Percentiles rank a stretch among this genome's conserved stretches.
Evolutionary conservation across 441 rosid genomes (phyloP).

Genomic region (Breynia disticha): DNA sequence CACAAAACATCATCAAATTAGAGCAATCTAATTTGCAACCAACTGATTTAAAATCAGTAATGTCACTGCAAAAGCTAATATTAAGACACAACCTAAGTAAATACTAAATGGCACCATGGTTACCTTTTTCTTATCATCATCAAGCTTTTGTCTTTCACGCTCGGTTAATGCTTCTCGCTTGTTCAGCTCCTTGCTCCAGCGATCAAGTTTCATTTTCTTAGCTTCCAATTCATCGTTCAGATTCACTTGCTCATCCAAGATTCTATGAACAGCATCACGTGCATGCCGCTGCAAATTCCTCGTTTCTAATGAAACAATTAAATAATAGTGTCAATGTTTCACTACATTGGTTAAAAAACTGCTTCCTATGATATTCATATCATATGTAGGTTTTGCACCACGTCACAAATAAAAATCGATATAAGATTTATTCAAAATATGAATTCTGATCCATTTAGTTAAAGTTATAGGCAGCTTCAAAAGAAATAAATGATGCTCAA

Average conservation of each 20-base stretch:
- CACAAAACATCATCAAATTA: constrained; percentile 2
- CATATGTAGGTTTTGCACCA: no score
- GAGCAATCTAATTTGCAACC: background rate
- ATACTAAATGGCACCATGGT: background rate
- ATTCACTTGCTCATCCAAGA: constrained; percentile 54
- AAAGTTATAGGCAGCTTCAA: background rate
- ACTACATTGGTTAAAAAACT: background rate
- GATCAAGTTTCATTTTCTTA: constrained; percentile 44
- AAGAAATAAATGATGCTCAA: background rate
- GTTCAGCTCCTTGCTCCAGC: constrained; percentile 46
- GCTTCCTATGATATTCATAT: no score
- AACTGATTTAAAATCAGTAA: background rate
- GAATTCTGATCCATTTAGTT: background rate
- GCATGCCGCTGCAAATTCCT: constrained; percentile 62
- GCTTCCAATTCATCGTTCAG: constrained; percentile 47
- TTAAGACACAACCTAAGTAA: no score
- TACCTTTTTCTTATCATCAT: constrained; percentile 75
- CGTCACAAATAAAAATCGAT: no score
- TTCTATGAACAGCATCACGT: constrained; percentile 44
- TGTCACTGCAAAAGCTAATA: no score
- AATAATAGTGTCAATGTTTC: constrained; percentile 2
- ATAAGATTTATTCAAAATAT: background rate
- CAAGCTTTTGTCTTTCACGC: constrained; percentile 71
- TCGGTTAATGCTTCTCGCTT: constrained; percentile 78
- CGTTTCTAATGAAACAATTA: constrained; percentile 39